Conservation (phyloP, 2,329 filamentous ascomycete genomes). For the Fusarium compactum region DNA sequence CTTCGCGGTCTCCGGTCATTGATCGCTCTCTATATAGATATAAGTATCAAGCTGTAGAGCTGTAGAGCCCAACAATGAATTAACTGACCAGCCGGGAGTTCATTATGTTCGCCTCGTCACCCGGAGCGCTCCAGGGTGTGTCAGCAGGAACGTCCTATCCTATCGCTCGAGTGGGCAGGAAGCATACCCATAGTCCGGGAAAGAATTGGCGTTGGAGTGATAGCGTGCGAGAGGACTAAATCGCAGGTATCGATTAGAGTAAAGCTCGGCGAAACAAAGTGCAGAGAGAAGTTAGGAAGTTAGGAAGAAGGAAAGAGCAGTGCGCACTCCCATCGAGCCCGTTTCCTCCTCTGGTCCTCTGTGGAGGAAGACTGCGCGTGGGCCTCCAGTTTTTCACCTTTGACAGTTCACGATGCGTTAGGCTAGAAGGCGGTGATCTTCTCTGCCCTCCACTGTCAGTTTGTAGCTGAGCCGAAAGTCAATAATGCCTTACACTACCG, state of each 20-base stretch:
- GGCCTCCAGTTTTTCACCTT: constrained; percentile 47
- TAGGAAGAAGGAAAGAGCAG: constrained; percentile 20
- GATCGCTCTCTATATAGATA: constrained; percentile 39
- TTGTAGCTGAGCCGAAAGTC: neutral
- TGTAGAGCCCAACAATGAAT: constrained; percentile 9
- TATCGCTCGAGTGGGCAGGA: constrained; percentile 15
- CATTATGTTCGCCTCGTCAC: constrained; percentile 39
- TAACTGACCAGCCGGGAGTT: constrained; percentile 46
- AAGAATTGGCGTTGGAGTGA: constrained; percentile 53
- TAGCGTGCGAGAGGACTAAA: constrained; percentile 53
- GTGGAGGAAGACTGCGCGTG: constrained; percentile 37
- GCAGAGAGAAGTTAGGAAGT: neutral
- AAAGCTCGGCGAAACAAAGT: constrained; percentile 17
- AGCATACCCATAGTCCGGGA: constrained; percentile 59
- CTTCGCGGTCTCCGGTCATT: constrained; percentile 43
- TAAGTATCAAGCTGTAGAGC: constrained; percentile 19
- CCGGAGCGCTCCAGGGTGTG: constrained; percentile 42
- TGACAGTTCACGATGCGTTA: constrained; percentile 37
- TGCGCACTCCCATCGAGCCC: constrained; percentile 51
- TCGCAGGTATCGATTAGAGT: constrained; percentile 11
- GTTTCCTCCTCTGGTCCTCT: constrained; percentile 41
- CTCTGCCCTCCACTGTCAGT: constrained; percentile 17
- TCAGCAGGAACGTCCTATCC: constrained; percentile 35
- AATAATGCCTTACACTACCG: neutral
- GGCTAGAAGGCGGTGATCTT: constrained; percentile 23